Conservation (phyloP, 177 flowering plant species). For the Tripterygium wilfordii region DNA sequence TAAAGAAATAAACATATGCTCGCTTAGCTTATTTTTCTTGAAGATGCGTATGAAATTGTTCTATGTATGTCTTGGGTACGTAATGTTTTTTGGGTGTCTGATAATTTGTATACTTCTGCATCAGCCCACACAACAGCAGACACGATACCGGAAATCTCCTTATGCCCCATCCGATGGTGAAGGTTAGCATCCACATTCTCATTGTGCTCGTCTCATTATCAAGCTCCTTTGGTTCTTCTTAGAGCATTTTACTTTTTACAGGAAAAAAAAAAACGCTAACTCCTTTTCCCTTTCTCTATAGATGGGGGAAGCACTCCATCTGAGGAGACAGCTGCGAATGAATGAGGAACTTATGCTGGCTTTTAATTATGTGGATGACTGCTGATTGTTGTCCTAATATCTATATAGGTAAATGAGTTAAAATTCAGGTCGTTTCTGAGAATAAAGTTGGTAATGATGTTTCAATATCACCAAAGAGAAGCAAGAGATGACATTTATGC, state of each 20-base stretch:
- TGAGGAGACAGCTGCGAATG: conserved; percentile 32
- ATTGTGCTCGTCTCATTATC: background rate
- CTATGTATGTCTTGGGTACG: background rate
- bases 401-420: conserved; percentile 15
- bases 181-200: conserved; percentile 30
- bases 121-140: conserved; percentile 75
- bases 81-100: background rate
- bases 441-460: conserved; percentile 20
- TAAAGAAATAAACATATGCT: no score
- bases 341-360: conserved; percentile 22
- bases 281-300: conserved; percentile 6
- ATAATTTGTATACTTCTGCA: conserved; percentile 4
- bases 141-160: conserved; percentile 65
- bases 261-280: background rate
- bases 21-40: no score
- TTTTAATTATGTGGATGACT: conserved; percentile 7
- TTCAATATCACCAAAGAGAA: background rate
- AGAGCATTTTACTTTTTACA: no score
- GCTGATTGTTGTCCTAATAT: conserved; percentile 12
- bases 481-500: no score
- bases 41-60: background rate
- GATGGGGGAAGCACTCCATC: conserved; percentile 37
- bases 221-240: no score
- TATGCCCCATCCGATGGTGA: conserved; percentile 70
- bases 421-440: conserved; percentile 5